Percentiles rank a stretch among this genome's conserved stretches.
These are phyloP conservation scores for Rhizopus sp. DNA, from an alignment of 371 early-diverging fungal species.

Conservation along the genomic window DNA sequence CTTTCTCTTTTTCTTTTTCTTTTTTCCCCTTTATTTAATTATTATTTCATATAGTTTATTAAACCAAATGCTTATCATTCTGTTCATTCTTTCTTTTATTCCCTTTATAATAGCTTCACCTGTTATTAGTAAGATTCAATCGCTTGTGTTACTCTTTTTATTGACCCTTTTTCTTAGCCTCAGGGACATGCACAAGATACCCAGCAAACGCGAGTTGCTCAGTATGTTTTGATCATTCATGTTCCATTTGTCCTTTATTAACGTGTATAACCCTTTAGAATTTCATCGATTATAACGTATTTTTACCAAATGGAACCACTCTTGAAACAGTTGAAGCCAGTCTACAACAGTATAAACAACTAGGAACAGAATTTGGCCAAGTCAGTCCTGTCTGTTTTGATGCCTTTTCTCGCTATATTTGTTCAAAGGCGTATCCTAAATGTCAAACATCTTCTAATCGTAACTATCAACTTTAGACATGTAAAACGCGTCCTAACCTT, in stretches of 20 bases:
- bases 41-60: background rate
- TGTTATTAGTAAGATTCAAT: background rate
- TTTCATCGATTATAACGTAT: slow-evolving; percentile 21
- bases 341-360: background rate
- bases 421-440: slow-evolving; percentile 29
- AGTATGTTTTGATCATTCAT: background rate
- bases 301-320: slow-evolving; percentile 14
- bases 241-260: background rate
- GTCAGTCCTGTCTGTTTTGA: slow-evolving; percentile 1
- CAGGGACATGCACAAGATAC: background rate
- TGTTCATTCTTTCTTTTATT: background rate
- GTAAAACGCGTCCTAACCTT: background rate
- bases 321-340: background rate
- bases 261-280: slow-evolving; percentile 9
- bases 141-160: background rate
- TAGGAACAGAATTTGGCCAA: background rate
- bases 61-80: background rate
- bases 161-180: background rate
- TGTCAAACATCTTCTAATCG: slow-evolving; percentile 21
- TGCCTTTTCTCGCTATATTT: slow-evolving; percentile 21
- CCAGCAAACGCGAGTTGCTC: background rate
- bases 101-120: background rate
- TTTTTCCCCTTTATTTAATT: background rate
- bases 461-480: slow-evolving; percentile 8
- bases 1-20: background rate